Percentiles rank a stretch among this genome's conserved stretches.
These are phyloP conservation scores for Lolium rigidum DNA, from an alignment of 176 grass and related monocot species.

Conservation along the genomic window DNA sequence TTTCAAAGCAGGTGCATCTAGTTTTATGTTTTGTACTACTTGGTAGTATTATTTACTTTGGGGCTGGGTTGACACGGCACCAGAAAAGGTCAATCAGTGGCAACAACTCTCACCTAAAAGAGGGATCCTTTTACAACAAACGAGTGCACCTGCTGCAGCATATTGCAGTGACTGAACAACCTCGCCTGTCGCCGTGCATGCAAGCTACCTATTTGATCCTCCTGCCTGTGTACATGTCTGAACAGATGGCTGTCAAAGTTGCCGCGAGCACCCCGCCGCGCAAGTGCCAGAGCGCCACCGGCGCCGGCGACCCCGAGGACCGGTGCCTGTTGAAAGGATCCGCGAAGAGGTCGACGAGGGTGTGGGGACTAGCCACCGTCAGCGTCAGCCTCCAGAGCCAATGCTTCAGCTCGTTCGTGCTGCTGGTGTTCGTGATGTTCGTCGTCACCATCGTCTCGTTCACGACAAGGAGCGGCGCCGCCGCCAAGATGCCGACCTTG, in stretches of 20 bases:
- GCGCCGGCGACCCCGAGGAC: slow-evolving; percentile 1
- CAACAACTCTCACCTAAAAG: slow-evolving; percentile 78
- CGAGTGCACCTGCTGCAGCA: slow-evolving; percentile 50
- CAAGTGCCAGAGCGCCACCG: neutral
- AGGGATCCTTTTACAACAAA: slow-evolving; percentile 52
- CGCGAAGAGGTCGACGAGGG: slow-evolving; percentile 23
- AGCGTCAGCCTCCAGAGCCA: slow-evolving; percentile 40
- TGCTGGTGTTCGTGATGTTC: slow-evolving; percentile 50
- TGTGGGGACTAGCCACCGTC: slow-evolving; percentile 30
- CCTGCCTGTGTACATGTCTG: neutral
- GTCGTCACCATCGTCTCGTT: slow-evolving; percentile 41
- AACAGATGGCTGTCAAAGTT: neutral
- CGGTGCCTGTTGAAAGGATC: slow-evolving; percentile 7
- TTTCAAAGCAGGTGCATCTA: too few relatives aligned
- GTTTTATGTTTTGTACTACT: too few relatives aligned
- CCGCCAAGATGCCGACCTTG: neutral
- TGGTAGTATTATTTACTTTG: too few relatives aligned
- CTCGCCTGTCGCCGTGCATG: neutral
- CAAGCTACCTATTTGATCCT: slow-evolving; percentile 37
- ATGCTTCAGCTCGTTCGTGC: slow-evolving; percentile 57
- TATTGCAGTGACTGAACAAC: neutral
- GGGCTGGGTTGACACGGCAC: neutral
- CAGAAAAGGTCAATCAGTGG: slow-evolving; percentile 43
- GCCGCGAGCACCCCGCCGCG: slow-evolving; percentile 1
- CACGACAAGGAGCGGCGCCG: slow-evolving; percentile 24